phyloP scores from a whole-genome alignment of 257 asterid species.

The Perilla frutescens region DNA sequence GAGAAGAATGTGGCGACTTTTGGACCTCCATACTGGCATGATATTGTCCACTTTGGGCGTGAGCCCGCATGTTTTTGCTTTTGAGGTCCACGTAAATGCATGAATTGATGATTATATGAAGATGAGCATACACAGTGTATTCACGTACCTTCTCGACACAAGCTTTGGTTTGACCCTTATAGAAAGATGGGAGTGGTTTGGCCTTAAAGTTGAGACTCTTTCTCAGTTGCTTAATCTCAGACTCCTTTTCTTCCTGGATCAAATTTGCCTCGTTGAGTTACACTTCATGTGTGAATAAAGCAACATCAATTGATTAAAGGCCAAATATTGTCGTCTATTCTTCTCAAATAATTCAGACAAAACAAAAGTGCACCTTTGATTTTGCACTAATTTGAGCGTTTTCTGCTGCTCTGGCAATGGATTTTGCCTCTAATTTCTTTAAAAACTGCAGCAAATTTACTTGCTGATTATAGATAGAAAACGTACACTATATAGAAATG shows the following conservation, averaged over 20 bases:
- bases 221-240: conserved; percentile 39
- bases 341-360: conserved; percentile 29
- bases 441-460: conserved; percentile 40
- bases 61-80: too few species aligned
- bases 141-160: conserved; percentile 33
- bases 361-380: conserved; percentile 49
- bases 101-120: not conserved
- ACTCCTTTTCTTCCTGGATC: conserved; percentile 41
- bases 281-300: conserved; percentile 5
- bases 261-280: conserved; percentile 21
- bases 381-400: conserved; percentile 51
- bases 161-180: conserved; percentile 34
- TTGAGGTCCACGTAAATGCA: too few species aligned
- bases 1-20: too few species aligned
- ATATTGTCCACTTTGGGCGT: too few species aligned
- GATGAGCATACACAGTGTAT: not conserved
- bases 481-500: not conserved
- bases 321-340: not conserved
- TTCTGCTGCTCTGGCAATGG: conserved; percentile 60
- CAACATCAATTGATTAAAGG: conserved; percentile 3
- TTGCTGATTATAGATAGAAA: conserved; percentile 7
- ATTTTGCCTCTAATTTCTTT: conserved; percentile 62
- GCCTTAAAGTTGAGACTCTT: conserved; percentile 44
- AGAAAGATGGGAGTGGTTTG: conserved; percentile 47
- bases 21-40: too few species aligned